Percentiles rank a stretch among this genome's conserved stretches.
phyloP scores from a whole-genome alignment of 78 protist species.

The Dictyostelium discoideum region DNA sequence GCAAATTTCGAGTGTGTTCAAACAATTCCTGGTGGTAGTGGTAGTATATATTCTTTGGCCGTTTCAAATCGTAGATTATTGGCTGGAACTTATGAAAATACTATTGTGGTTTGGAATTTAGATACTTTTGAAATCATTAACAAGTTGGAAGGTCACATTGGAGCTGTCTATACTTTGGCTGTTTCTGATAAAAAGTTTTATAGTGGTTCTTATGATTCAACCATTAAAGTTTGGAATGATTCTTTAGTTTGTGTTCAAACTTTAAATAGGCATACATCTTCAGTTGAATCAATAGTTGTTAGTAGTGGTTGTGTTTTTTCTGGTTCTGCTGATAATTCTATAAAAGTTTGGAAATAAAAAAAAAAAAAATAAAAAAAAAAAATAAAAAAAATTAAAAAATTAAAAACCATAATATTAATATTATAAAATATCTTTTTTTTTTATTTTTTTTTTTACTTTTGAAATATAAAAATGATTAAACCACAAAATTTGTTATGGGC shows the following conservation, averaged over 20 bases:
- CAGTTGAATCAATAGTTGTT: constrained; percentile 72
- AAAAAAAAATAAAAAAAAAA: background rate
- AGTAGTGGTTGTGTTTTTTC: constrained; percentile 41
- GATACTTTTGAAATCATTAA: constrained; percentile 37
- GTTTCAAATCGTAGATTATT: constrained; percentile 24
- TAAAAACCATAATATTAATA: too few relatives aligned
- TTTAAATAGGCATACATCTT: constrained; percentile 69
- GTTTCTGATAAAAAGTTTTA: constrained; percentile 53
- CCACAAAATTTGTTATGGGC: too few relatives aligned
- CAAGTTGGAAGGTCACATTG: constrained; percentile 75
- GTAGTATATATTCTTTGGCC: constrained; percentile 73
- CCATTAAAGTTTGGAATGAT: constrained; percentile 78
- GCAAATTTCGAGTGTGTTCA: constrained; percentile 26
- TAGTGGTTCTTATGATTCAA: constrained; percentile 75
- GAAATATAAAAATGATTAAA: too few relatives aligned
- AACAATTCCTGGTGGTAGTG: constrained; percentile 42
- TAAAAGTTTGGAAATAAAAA: constrained; percentile 76
- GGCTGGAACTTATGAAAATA: constrained; percentile 82
- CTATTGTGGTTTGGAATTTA: constrained; percentile 63
- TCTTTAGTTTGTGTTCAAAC: constrained; percentile 77
- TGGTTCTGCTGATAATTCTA: constrained; percentile 85
- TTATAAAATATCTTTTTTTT: too few relatives aligned
- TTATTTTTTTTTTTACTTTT: too few relatives aligned
- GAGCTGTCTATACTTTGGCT: constrained; percentile 78
- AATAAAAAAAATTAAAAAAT: background rate